Evolutionary conservation across 805 yeast species (phyloP).

Genomic region (Metschnikowia cerradonensis): DNA sequence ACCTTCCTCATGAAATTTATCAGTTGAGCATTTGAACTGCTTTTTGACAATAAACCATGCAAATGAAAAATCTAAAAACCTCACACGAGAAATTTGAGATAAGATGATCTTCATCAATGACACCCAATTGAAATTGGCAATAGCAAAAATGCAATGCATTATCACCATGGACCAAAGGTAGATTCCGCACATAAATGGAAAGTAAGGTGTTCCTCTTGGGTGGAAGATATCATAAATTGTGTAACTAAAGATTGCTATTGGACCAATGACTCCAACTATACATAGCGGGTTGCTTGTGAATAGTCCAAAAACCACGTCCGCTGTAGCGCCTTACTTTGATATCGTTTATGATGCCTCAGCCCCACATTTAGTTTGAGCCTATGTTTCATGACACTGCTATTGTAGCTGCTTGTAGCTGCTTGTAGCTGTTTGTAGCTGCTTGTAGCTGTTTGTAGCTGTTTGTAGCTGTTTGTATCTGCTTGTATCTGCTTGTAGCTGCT

Average conservation of each 20-base stretch:
- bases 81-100: slow-evolving; percentile 78
- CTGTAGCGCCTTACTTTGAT: slow-evolving; percentile 61
- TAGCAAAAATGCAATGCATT: slow-evolving; percentile 59
- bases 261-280: slow-evolving; percentile 92
- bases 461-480: no score
- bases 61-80: slow-evolving; percentile 87
- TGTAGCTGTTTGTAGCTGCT: no score
- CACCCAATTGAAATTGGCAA: slow-evolving; percentile 69
- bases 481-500: no score
- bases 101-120: slow-evolving; percentile 58
- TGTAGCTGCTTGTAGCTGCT: no score
- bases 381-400: background rate
- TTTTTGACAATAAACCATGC: slow-evolving; percentile 81
- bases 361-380: slow-evolving; percentile 15
- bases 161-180: slow-evolving; percentile 85
- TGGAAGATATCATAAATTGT: slow-evolving; percentile 73
- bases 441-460: no score
- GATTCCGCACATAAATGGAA: slow-evolving; percentile 95
- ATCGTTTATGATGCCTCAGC: slow-evolving; percentile 54
- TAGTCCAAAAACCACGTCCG: slow-evolving; percentile 83
- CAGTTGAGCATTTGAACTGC: slow-evolving; percentile 77
- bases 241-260: slow-evolving; percentile 85
- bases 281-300: slow-evolving; percentile 80
- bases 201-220: slow-evolving; percentile 55
- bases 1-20: slow-evolving; percentile 57